These are phyloP conservation scores for Guillardia theta DNA, from an alignment of 78 protist species.

Conservation along the genomic window DNA sequence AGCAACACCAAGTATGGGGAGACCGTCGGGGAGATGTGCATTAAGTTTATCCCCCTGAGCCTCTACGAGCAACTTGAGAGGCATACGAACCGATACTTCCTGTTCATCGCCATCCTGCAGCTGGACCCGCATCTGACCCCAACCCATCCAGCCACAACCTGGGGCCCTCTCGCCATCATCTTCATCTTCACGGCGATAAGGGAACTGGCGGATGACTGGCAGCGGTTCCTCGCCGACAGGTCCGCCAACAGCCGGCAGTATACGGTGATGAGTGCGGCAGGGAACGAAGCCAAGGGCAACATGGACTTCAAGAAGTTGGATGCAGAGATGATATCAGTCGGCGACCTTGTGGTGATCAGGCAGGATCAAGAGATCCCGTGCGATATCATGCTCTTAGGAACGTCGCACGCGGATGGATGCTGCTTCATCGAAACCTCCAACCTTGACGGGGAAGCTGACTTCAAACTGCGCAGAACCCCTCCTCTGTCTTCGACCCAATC, in stretches of 20 bases:
- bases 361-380: slow-evolving; percentile 26
- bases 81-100: neutral
- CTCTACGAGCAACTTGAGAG: neutral
- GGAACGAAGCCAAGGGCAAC: too few species aligned
- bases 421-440: slow-evolving; percentile 79
- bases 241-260: too few species aligned
- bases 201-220: neutral
- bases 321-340: too few species aligned
- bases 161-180: neutral
- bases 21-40: neutral
- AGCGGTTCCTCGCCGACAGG: neutral
- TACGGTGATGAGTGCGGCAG: too few species aligned
- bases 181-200: neutral
- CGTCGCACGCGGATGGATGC: slow-evolving; percentile 24
- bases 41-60: neutral
- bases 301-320: too few species aligned
- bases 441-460: slow-evolving; percentile 79
- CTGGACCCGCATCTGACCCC: neutral
- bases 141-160: neutral
- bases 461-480: slow-evolving; percentile 41
- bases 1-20: slow-evolving; percentile 6
- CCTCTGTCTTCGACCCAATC: neutral
- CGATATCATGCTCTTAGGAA: slow-evolving; percentile 46
- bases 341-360: slow-evolving; percentile 55
- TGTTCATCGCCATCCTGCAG: slow-evolving; percentile 11